A percentile compares a stretch with the other conserved stretches of the same genome.
Conservation (phyloP, 805 yeast genomes). For the Wickerhamomyces hampshirensis region DNA sequence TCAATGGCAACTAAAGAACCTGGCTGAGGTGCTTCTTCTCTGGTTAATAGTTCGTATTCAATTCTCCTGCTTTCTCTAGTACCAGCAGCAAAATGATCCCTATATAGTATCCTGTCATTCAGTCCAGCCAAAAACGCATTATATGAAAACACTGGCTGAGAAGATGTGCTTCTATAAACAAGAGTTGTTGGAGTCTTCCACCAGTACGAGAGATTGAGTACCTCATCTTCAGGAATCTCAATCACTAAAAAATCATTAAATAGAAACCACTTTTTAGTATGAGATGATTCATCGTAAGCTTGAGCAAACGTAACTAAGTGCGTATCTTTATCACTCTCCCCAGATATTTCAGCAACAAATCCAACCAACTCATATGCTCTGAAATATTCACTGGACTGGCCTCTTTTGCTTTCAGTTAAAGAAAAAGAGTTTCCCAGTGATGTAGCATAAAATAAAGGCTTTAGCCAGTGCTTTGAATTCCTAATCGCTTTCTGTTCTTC, state of each 20-base stretch:
- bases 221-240: constrained; percentile 72
- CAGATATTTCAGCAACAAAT: constrained; percentile 57
- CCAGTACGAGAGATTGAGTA: constrained; percentile 58
- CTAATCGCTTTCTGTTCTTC: constrained; percentile 52
- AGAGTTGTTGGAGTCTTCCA: constrained; percentile 85
- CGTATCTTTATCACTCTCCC: constrained; percentile 42
- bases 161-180: constrained; percentile 50
- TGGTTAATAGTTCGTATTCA: constrained; percentile 66
- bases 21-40: constrained; percentile 63
- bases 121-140: constrained; percentile 45
- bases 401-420: constrained; percentile 7
- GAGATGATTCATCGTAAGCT: constrained; percentile 31
- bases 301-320: constrained; percentile 58
- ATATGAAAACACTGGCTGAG: constrained; percentile 41
- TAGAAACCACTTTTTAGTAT: constrained; percentile 57
- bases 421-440: neutral
- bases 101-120: constrained; percentile 61
- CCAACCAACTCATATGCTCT: constrained; percentile 59
- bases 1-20: constrained; percentile 89
- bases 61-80: constrained; percentile 51
- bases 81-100: constrained; percentile 70
- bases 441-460: constrained; percentile 51
- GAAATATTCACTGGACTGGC: neutral
- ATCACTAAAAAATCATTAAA: constrained; percentile 90
- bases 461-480: constrained; percentile 51